Conservation (phyloP, 129 eudicot species). For the Calendula officinalis region DNA sequence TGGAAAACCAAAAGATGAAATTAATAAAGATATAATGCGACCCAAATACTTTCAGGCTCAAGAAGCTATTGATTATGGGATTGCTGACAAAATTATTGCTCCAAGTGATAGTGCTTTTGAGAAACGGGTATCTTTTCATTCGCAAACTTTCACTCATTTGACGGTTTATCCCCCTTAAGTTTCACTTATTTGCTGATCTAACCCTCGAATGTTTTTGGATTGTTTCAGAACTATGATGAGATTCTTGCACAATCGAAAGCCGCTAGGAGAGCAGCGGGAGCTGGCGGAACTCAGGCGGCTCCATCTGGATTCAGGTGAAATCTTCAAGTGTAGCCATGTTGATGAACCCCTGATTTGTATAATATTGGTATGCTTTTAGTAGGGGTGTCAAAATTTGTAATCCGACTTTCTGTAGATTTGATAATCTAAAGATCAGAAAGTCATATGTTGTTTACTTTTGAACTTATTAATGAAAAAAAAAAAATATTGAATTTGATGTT, state of each 20-base stretch:
- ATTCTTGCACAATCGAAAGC: slow-evolving; percentile 62
- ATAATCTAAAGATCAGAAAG: slow-evolving; percentile 12
- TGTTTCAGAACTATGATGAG: slow-evolving; percentile 59
- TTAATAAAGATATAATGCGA: slow-evolving; percentile 57
- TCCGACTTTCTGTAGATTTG: slow-evolving; percentile 13
- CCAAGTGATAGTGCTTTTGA: slow-evolving; percentile 53
- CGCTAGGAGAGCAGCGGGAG: slow-evolving; percentile 48
- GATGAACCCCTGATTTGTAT: slow-evolving; percentile 13
- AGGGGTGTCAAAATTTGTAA: slow-evolving; percentile 7
- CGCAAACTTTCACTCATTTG: not conserved
- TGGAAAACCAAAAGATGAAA: slow-evolving; percentile 75
- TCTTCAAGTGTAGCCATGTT: not conserved
- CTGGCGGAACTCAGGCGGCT: slow-evolving; percentile 59
- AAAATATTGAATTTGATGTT: not conserved
- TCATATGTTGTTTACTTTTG: slow-evolving; percentile 9
- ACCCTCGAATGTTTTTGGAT: not conserved
- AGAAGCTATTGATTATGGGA: slow-evolving; percentile 78
- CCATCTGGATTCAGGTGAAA: slow-evolving; percentile 60
- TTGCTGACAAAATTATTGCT: slow-evolving; percentile 75
- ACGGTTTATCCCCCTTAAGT: too few species aligned
- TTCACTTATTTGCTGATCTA: too few species aligned
- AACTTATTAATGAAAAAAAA: not conserved
- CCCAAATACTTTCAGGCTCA: slow-evolving; percentile 57
- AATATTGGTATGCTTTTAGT: slow-evolving; percentile 19
- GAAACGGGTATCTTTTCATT: slow-evolving; percentile 44